Evolutionary conservation across 805 yeast genomes (phyloP), one percentile per base, ranked within the genome.

Genomic region (Candida chauliodis): DNA sequence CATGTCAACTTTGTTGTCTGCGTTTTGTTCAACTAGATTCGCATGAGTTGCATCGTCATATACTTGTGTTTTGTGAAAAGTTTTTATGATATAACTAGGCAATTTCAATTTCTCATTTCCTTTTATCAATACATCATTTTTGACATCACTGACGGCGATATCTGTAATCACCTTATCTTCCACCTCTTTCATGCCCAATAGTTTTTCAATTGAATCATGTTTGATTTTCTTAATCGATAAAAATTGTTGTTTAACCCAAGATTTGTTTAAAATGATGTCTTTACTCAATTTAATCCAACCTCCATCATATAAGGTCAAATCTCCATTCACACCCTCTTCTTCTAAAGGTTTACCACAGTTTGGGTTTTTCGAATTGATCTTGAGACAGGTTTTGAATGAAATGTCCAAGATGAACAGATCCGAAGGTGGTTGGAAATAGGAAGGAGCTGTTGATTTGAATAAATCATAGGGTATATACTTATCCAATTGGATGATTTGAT

Each of bases 211-310:
- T 20, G 49, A 50, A 32, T 48, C 46, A 36, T 51, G 38, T 37
- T 48, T 49, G 40, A 60, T 45, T 13, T 47, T 48, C 44, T 67
- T 53, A 42, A 53, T 53, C n/a, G 53, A 62, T 14, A 78, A 46
- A 49, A 49, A 76, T 27, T 67, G 64, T 34, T 58, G 57, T 34
- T 54, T 50, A 24, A 63, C 45, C 78, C 78, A 75, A 4, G 71
- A 59, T 16, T 53, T 46, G 4, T 70, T 69, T 39, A 78, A 59
- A 13, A 51, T 49, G 26, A 78, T 58, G 49, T 78, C 81, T 46
- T 76, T 76, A 16, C 66, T 65, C 18, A 74, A 44, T 35, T 59
- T 56, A 25, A 44, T 38, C 79, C 79, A 76, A 9, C 59, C 60
- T 25, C 45, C 37, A 7, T 45, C 46, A 10, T 40, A 13, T 11